Base-by-base conservation (phyloP, 768 basidiomycete genomes). In the Heimioporus sp. region DNA sequence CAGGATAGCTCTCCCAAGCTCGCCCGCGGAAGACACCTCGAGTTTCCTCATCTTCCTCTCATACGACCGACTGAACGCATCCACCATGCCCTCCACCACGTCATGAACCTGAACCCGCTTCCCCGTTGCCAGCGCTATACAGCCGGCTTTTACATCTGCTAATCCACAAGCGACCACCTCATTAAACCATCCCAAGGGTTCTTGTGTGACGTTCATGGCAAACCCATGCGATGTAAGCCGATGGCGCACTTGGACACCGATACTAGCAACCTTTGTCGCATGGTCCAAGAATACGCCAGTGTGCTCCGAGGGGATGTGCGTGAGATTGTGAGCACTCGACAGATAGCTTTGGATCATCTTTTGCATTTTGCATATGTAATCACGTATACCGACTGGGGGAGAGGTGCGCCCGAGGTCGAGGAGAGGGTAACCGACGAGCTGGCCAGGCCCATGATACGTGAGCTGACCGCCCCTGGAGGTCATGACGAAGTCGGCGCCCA, bases 401-500 rank as follows among this genome's bases (percentile, higher is more conserved):
- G 80, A 73, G 60, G 87, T 83, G 32, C 85, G 83, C n/a, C 82
- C 82, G 17, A 98, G 80, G 73, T 98, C 96, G 46, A 98, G 76
- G 46, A 98, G 76, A 2, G 94, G 92, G 66, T 99, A 99, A 28
- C 94, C 97, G 15, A 98, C 90, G 61, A 99, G 77, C 71, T 99
- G 97, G 7, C 97, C 97, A 2, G 97, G 95, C 0, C 97, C 97
- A 68, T 99, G 97, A 69, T 92, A 99, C 2, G 97, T 99, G 51
- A 93, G 79, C 72, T 98, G 87, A 3, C 97, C 97, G 13, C 97
- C 97, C 48, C 97, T 78, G 48, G 82, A 78, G 3, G 93, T 84
- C 20, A 81, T 73, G 36, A 90, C 80, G 62, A 95, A 95, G 65
- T 97, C 92, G 0, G 96, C 96, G 21, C 96, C 96, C 20, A 92